These are phyloP conservation scores for Rhizopus sp. DNA, from an alignment of 371 early-diverging fungal genomes.

Conservation along the genomic window DNA sequence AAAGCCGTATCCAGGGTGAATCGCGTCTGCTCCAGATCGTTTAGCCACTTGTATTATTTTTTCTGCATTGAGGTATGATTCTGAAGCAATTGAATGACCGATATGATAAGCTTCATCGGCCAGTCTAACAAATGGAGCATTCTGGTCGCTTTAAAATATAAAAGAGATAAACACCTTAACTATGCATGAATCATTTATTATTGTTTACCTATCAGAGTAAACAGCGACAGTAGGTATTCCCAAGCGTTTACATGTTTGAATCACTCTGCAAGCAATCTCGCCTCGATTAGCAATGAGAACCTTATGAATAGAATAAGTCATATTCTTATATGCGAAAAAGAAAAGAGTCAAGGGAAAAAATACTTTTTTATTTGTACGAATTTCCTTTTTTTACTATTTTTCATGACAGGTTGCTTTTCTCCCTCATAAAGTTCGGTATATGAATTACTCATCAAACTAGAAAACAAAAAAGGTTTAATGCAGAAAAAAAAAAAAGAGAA, in stretches of 20 bases:
- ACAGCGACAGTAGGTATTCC: conserved; percentile 93
- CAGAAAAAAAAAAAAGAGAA: background rate
- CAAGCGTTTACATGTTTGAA: conserved; percentile 79
- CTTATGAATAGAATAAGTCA: conserved; percentile 70
- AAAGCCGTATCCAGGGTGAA: conserved; percentile 93
- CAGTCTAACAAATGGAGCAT: conserved; percentile 80
- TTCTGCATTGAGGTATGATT: conserved; percentile 71
- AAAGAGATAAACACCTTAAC: background rate
- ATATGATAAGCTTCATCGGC: conserved; percentile 81
- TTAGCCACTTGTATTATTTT: conserved; percentile 64
- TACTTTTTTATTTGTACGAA: conserved; percentile 8
- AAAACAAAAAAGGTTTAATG: conserved; percentile 4
- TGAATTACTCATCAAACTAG: conserved; percentile 19
- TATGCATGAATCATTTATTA: background rate
- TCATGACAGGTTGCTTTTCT: conserved; percentile 2
- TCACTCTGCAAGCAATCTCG: conserved; percentile 94
- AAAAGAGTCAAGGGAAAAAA: conserved; percentile 5
- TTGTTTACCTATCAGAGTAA: conserved; percentile 79
- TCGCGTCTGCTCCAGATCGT: conserved; percentile 71
- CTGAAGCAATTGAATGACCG: conserved; percentile 70
- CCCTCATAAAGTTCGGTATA: conserved; percentile 10
- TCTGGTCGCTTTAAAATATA: conserved; percentile 69
- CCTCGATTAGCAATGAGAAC: conserved; percentile 97
- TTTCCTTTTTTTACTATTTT: conserved; percentile 22
- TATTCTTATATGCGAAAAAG: conserved; percentile 1